Percentiles rank a stretch among this genome's conserved stretches.
phyloP scores from a whole-genome alignment of 2,329 filamentous ascomycete species.

The Curvularia sp. region DNA sequence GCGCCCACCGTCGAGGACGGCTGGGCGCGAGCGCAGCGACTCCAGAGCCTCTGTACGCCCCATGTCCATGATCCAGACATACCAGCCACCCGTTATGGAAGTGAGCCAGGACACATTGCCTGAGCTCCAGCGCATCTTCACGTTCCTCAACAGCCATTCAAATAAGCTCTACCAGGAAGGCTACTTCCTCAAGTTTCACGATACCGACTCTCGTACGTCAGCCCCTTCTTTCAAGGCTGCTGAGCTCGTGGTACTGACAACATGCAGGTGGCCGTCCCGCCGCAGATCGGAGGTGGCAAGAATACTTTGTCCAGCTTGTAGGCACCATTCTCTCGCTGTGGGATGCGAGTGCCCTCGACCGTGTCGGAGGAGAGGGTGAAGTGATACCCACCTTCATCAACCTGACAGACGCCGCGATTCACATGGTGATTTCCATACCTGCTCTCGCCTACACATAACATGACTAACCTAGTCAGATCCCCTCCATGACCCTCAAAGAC shows the following conservation, averaged over 20 bases:
- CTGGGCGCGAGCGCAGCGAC: slow-evolving; percentile 55
- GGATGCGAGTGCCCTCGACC: slow-evolving; percentile 92
- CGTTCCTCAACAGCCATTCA: slow-evolving; percentile 88
- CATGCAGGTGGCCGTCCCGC: slow-evolving; percentile 82
- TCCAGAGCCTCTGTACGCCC: slow-evolving; percentile 69
- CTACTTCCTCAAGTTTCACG: slow-evolving; percentile 95
- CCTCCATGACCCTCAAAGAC: slow-evolving; percentile 85
- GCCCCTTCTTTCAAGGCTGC: background rate
- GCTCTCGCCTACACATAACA: background rate
- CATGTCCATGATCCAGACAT: slow-evolving; percentile 84
- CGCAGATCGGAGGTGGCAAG: slow-evolving; percentile 86
- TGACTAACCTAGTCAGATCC: slow-evolving; percentile 45
- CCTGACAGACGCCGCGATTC: slow-evolving; percentile 94
- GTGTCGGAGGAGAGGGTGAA: slow-evolving; percentile 81
- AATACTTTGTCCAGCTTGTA: slow-evolving; percentile 96
- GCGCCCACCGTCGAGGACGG: slow-evolving; percentile 41
- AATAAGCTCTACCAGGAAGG: slow-evolving; percentile 98
- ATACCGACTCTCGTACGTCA: slow-evolving; percentile 84
- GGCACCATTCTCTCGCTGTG: slow-evolving; percentile 94
- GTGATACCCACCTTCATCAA: slow-evolving; percentile 95
- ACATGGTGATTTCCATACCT: slow-evolving; percentile 73
- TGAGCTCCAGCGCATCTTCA: slow-evolving; percentile 93
- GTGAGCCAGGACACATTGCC: slow-evolving; percentile 84
- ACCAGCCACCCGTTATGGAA: slow-evolving; percentile 86
- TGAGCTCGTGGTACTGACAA: slow-evolving; percentile 31